A percentile compares a stretch with the other conserved stretches of the same genome.
phyloP scores from a whole-genome alignment of 106 monocot genomes.

The Gastrodia elata region DNA sequence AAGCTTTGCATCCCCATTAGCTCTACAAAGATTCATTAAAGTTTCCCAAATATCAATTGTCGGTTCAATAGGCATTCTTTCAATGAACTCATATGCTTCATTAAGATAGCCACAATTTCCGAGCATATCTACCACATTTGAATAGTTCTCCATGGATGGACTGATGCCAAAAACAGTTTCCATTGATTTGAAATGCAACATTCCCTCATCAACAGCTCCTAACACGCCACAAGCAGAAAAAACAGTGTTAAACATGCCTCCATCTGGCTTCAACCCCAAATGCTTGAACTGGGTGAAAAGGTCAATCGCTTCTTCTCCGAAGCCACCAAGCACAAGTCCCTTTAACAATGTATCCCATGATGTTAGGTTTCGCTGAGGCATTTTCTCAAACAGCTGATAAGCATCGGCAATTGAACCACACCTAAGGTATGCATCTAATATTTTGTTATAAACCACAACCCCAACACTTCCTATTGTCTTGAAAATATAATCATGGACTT shows the following conservation, averaged over 20 bases:
- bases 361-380: slow-evolving; percentile 62
- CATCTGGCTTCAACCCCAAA: slow-evolving; percentile 53
- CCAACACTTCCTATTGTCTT: slow-evolving; percentile 19
- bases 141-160: slow-evolving; percentile 64
- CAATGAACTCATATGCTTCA: slow-evolving; percentile 78
- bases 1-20: slow-evolving; percentile 65
- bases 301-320: slow-evolving; percentile 78
- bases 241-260: slow-evolving; percentile 35
- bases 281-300: slow-evolving; percentile 54
- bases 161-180: slow-evolving; percentile 40
- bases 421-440: slow-evolving; percentile 62
- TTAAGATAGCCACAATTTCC: slow-evolving; percentile 65
- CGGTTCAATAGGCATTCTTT: slow-evolving; percentile 59
- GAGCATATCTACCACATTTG: slow-evolving; percentile 60
- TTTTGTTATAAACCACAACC: slow-evolving; percentile 52
- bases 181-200: slow-evolving; percentile 87
- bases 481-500: slow-evolving; percentile 37
- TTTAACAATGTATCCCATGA: slow-evolving; percentile 84
- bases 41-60: slow-evolving; percentile 73
- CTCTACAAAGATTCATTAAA: slow-evolving; percentile 67
- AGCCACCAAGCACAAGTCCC: slow-evolving; percentile 44
- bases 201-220: slow-evolving; percentile 78
- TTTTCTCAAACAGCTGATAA: slow-evolving; percentile 53
- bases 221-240: slow-evolving; percentile 52
- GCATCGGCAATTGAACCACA: slow-evolving; percentile 70